These are phyloP conservation scores for Lasiosphaeria miniovina DNA, from an alignment of 495 filamentous ascomycete species.

Conservation along the genomic window DNA sequence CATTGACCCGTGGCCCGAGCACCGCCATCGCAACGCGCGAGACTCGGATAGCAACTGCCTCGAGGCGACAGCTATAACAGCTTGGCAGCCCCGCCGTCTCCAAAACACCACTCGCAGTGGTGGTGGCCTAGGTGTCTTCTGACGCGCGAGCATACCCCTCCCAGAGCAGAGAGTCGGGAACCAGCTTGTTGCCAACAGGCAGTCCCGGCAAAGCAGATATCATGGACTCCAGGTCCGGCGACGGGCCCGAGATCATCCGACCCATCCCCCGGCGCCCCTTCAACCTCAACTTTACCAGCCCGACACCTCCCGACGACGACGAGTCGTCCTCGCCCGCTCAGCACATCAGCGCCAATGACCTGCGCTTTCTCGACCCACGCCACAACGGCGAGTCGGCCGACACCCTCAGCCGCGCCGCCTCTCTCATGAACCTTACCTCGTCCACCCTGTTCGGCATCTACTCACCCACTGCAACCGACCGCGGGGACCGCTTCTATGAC, in stretches of 20 bases:
- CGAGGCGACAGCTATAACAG: too few relatives aligned
- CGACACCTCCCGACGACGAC: slow-evolving; percentile 49
- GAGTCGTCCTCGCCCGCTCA: slow-evolving; percentile 38
- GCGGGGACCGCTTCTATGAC: slow-evolving; percentile 2
- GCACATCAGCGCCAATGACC: slow-evolving; percentile 31
- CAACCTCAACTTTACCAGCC: slow-evolving; percentile 55
- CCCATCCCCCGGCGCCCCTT: slow-evolving; percentile 73
- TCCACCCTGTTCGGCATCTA: slow-evolving; percentile 92
- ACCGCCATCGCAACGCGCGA: too few relatives aligned
- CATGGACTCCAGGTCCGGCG: not conserved
- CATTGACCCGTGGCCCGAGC: too few relatives aligned
- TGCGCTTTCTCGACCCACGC: slow-evolving; percentile 37
- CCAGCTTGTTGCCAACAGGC: too few relatives aligned
- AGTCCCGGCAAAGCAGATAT: not conserved
- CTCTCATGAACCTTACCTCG: slow-evolving; percentile 81
- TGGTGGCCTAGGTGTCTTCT: too few relatives aligned
- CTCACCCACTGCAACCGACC: slow-evolving; percentile 33
- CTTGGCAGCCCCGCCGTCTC: too few relatives aligned
- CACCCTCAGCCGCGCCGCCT: slow-evolving; percentile 61
- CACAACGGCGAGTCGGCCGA: slow-evolving; percentile 22
- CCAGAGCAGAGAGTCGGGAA: too few relatives aligned
- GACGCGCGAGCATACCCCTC: too few relatives aligned
- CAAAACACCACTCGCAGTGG: too few relatives aligned
- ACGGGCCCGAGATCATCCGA: slow-evolving; percentile 33
- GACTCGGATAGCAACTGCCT: too few relatives aligned